These are phyloP conservation scores for Solanum okadae DNA, from an alignment of 257 asterid genomes.

Conservation along the genomic window DNA sequence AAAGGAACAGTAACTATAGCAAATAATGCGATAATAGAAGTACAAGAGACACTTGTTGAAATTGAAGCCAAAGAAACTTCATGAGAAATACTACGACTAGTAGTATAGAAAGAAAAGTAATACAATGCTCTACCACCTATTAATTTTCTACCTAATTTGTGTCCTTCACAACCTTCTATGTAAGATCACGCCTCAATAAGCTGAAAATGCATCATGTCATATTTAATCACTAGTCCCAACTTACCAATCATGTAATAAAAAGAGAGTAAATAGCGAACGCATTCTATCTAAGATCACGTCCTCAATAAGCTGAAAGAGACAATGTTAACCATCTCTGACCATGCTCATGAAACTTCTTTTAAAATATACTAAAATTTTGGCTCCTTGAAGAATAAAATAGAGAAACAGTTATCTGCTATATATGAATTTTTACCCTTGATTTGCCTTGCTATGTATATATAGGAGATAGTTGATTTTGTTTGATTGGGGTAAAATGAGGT, in stretches of 20 bases:
- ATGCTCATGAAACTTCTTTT: neutral
- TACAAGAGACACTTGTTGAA: neutral
- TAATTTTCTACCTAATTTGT: neutral
- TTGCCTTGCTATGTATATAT: neutral
- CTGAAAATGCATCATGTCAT: fast-evolving
- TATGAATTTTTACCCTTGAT: neutral
- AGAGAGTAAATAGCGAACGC: neutral
- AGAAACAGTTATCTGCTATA: neutral
- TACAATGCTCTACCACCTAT: neutral
- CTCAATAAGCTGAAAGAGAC: neutral
- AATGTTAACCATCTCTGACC: neutral
- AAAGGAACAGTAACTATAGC: neutral
- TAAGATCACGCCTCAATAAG: neutral
- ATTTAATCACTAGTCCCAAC: neutral
- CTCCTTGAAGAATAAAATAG: neutral
- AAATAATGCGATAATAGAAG: neutral
- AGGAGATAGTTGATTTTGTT: neutral
- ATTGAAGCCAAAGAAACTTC: neutral
- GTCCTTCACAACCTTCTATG: neutral
- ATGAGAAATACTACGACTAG: neutral
- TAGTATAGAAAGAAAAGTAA: neutral
- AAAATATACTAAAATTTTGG: neutral
- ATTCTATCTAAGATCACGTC: no score
- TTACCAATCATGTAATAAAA: neutral
- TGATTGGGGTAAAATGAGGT: neutral